Conservation (phyloP, 192 early-diverging fungal genomes). For the Paraglomus brasilianum region DNA sequence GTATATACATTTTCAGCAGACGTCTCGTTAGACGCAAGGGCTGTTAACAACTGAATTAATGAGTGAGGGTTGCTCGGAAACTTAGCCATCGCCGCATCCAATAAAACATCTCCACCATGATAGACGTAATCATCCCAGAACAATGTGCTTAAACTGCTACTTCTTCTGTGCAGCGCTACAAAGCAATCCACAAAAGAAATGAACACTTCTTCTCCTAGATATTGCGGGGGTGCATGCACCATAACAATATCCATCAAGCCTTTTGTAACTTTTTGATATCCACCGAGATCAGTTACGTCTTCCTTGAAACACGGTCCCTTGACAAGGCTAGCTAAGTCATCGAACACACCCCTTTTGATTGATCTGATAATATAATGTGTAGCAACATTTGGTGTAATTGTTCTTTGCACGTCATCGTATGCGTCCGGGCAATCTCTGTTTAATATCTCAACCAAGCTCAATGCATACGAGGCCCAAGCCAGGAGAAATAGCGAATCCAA, state of each 20-base stretch:
- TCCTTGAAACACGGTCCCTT: constrained; percentile 17
- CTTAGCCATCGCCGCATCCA: constrained; percentile 35
- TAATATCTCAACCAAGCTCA: not conserved
- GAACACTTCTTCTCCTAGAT: not conserved
- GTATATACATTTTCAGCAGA: constrained; percentile 35
- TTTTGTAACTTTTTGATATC: constrained; percentile 8
- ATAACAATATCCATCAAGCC: constrained; percentile 9
- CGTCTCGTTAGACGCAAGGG: constrained; percentile 31
- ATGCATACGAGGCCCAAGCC: constrained; percentile 18
- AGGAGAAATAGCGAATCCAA: constrained; percentile 2
- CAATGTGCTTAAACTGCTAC: not conserved
- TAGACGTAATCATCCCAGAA: constrained; percentile 8
- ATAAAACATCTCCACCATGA: constrained; percentile 2
- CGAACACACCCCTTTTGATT: not conserved
- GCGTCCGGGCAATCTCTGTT: not conserved
- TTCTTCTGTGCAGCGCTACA: not conserved
- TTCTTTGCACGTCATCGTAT: constrained; percentile 3
- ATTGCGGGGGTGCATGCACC: not conserved
- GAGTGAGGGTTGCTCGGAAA: constrained; percentile 39
- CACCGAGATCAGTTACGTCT: constrained; percentile 4
- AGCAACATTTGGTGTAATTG: not conserved
- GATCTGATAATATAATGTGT: not conserved
- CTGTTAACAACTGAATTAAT: constrained; percentile 31
- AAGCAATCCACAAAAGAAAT: constrained; percentile 3
- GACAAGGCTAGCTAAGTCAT: not conserved